Evolutionary conservation across 2,329 filamentous ascomycete genomes (phyloP).

Genomic region (Colletotrichum melonis): DNA sequence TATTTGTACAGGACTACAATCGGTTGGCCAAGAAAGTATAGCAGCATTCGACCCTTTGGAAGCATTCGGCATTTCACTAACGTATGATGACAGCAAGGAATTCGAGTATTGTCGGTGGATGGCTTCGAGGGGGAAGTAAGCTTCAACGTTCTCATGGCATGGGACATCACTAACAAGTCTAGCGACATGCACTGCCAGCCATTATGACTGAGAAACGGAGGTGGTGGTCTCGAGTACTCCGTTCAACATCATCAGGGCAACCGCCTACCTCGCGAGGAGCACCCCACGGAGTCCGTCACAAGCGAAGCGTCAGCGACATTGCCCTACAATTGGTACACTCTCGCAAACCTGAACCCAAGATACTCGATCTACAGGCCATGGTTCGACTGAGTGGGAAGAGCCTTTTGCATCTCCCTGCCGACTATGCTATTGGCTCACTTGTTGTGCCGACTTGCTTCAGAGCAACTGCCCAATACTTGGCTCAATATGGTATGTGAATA

Average conservation of each 20-base stretch:
- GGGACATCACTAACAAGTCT: not conserved
- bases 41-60: not conserved
- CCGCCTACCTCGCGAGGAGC: slow-evolving; percentile 1
- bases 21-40: slow-evolving; percentile 67
- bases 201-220: slow-evolving; percentile 44
- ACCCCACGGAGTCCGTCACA: slow-evolving; percentile 49
- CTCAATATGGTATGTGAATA: slow-evolving; percentile 64
- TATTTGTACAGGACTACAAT: slow-evolving; percentile 70
- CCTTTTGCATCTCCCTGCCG: slow-evolving; percentile 68
- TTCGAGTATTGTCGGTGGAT: slow-evolving; percentile 54
- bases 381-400: slow-evolving; percentile 73
- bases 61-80: not conserved
- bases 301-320: slow-evolving; percentile 67
- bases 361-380: slow-evolving; percentile 66
- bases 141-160: not conserved
- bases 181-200: slow-evolving; percentile 17
- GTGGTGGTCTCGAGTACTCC: slow-evolving; percentile 53
- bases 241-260: slow-evolving; percentile 36
- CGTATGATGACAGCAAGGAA: slow-evolving; percentile 58
- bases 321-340: slow-evolving; percentile 57
- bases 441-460: slow-evolving; percentile 74
- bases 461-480: slow-evolving; percentile 72
- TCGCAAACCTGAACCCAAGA: slow-evolving; percentile 57
- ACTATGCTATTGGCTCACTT: slow-evolving; percentile 68
- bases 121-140: slow-evolving; percentile 42